Base-by-base conservation (phyloP, 805 yeast genomes). In the Candida orba region DNA sequence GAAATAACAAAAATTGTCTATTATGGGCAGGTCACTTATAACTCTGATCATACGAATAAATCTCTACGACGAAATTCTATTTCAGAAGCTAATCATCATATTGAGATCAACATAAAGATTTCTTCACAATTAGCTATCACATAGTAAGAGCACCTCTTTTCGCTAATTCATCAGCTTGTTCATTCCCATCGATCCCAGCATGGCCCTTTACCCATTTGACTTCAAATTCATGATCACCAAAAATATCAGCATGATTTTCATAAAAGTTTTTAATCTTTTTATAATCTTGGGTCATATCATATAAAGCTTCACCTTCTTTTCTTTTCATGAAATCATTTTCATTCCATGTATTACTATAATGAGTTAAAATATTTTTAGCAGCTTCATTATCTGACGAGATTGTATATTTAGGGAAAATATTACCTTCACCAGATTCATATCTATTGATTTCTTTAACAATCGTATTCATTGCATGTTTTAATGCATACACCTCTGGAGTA, bases 311-410 rank as follows among this genome's bases (percentile, higher is more conserved):
- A n/a, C 59, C 56, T 42, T 66, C 66, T n/a, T 52, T 45, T 14
- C 54, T 40, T 3, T 57, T 73, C 41, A 52, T 62, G 74, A 81
- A 81, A 15, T 76, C 79, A 48, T 79, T 76, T 8, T 45, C 43
- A 15, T 64, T 63, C 91, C 93, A 84, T 1, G 62, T 65, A 8
- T 62, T 44, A 24, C 71, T 64, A 83, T 95, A 87, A 7, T 62
- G 64, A 6, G 75, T 74, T 17, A 86, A 50, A 36, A 78, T 62
- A 3, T 80, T 73, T 31, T 71, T 71, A 1, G 84, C 68, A 52
- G 86, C 87, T 53, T 71, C 69, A 0, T 96, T 87, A 60, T 90
- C 98, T 0, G 95, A 72, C 31, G 66, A 60, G n/a, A 89, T 78
- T 4, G 56, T 62, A 47, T 71, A 75, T 34, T 58, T 53, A 6